Evolutionary conservation across 2,329 filamentous ascomycete genomes (phyloP), one percentile per base, ranked within the genome.

Genomic region (Colletotrichum destructivum): DNA sequence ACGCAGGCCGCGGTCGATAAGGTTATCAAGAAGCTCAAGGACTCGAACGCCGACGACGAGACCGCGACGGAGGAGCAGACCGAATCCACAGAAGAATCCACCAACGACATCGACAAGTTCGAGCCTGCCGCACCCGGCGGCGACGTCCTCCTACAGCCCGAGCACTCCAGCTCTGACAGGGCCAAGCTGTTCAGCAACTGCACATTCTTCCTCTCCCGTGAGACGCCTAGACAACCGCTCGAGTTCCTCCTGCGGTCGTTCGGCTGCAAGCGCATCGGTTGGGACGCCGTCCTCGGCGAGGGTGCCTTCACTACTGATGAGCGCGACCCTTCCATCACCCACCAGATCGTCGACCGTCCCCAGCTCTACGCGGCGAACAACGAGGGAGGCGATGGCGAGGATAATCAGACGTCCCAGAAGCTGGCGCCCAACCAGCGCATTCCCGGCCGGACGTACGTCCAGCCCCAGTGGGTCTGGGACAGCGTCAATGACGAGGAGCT

Each of bases 381-480:
- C 47, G 72, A 69, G 46, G 61, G 52, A 42, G 66, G 65, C 21
- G 84, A 84, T 55, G 84, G 76, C 38, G 88, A 89, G 74, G 90
- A 92, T 76, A 91, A 88, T 82, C 90, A 89, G 83, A 93, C 86
- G 73, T 84, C 84, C 59, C 89, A 88, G 80, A 89, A 87, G 80
- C 83, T 91, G 66, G 85, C 81, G 35, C 82, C 82, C 71, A 93
- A 94, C 78, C 90, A 90, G 74, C 91, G 95, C 73, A 92, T 98
- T 73, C 95, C 96, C n/a, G 96, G 96, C 46, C 89, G 96, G 75
- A 94, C 91, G 74, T 99, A 99, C 77, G 85, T 99, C 67, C 96
- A 99, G 84, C 96, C 96, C 23, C 96, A 99, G 81, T 99, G 97
- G 96, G 91, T 99, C 4, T 99, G 96, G 96, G 96, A 99, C 79